A percentile compares a stretch with the other conserved stretches of the same genome.
phyloP scores from a whole-genome alignment of 139 green algal species.

The Cymbomonas tetramitiformis region DNA sequence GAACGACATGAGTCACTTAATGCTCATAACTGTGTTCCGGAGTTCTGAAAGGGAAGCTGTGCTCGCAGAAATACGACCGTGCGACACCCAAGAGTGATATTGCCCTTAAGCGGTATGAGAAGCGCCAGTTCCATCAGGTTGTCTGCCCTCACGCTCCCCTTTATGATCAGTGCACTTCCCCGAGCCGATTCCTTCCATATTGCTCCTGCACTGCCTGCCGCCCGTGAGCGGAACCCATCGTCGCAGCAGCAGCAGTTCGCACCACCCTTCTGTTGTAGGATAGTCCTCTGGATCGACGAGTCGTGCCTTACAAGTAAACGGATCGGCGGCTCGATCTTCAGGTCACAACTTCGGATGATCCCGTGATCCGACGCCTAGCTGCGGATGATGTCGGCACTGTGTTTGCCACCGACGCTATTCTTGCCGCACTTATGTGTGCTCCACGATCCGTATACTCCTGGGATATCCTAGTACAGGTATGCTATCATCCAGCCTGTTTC shows the following conservation, averaged over 20 bases:
- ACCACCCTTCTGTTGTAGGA: too few species aligned
- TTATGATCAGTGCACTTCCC: too few species aligned
- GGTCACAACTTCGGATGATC: slow-evolving; percentile 73
- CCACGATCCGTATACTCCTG: slow-evolving; percentile 77
- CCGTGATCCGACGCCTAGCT: slow-evolving; percentile 60
- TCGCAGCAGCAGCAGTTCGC: too few species aligned
- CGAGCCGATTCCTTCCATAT: too few species aligned
- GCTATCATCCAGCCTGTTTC: too few species aligned
- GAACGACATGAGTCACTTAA: neutral
- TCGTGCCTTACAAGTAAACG: too few species aligned
- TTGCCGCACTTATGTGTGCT: slow-evolving; percentile 87
- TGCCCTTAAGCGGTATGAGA: slow-evolving; percentile 51
- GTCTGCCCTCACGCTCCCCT: too few species aligned
- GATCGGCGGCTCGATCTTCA: too few species aligned
- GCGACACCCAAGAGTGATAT: slow-evolving; percentile 60
- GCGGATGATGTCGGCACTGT: slow-evolving; percentile 46
- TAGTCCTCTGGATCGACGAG: too few species aligned
- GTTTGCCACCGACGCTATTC: slow-evolving; percentile 79
- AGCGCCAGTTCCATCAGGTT: slow-evolving; percentile 44
- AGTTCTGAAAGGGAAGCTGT: neutral
- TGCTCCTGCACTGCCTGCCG: too few species aligned
- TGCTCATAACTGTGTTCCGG: neutral
- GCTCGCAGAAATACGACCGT: slow-evolving; percentile 47
- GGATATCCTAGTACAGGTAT: too few species aligned
- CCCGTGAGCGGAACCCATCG: too few species aligned